phyloP scores from a whole-genome alignment of 495 filamentous ascomycete species.

The Filosporella fistucella region DNA sequence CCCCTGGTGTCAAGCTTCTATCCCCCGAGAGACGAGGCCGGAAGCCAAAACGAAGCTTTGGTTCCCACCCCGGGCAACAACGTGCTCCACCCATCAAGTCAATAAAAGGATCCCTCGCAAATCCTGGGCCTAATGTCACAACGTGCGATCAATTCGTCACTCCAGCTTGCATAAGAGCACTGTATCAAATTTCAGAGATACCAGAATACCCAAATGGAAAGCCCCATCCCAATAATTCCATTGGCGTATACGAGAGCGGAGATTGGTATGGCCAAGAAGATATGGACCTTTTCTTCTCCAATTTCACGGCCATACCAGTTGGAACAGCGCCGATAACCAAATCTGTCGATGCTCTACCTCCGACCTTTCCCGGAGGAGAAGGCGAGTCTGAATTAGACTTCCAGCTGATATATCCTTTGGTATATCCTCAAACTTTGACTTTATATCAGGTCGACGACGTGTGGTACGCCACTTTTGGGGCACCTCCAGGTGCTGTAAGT shows the following conservation, averaged over 20 bases:
- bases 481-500: conserved; percentile 28
- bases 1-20: conserved; percentile 21
- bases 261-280: conserved; percentile 44
- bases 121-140: not conserved
- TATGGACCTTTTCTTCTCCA: conserved; percentile 55
- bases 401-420: conserved; percentile 11
- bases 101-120: not conserved
- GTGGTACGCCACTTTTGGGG: conserved; percentile 23
- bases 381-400: conserved; percentile 20
- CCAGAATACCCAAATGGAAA: conserved; percentile 13
- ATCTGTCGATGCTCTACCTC: no score
- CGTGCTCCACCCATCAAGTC: not conserved
- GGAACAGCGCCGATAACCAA: conserved; percentile 22
- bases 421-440: conserved; percentile 18
- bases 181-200: conserved; percentile 16
- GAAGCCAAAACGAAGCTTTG: conserved; percentile 2
- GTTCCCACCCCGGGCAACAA: not conserved
- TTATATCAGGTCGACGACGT: conserved; percentile 15
- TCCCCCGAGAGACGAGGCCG: conserved; percentile 1
- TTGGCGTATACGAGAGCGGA: conserved; percentile 28
- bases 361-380: not conserved
- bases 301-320: conserved; percentile 31
- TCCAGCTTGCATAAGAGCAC: conserved; percentile 18
- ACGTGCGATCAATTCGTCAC: conserved; percentile 13
- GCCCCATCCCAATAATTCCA: conserved; percentile 23